Conservation (phyloP, 352 stramenopile species). For the Phytophthora agathidicida region DNA sequence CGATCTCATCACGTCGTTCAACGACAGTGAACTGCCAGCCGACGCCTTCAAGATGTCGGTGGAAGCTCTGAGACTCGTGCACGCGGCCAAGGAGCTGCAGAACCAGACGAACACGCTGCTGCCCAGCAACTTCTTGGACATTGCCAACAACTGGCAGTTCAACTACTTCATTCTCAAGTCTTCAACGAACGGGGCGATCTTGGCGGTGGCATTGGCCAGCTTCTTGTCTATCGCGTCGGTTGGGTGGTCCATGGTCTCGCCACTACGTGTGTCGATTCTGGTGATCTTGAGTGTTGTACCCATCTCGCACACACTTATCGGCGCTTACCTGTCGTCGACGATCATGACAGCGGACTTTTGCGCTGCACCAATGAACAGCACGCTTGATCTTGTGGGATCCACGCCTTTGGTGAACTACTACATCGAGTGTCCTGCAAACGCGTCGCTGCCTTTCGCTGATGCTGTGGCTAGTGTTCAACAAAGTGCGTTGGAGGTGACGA, state of each 20-base stretch:
- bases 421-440: conserved; percentile 62
- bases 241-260: conserved; percentile 80
- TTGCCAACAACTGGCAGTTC: conserved; percentile 67
- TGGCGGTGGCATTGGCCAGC: conserved; percentile 71
- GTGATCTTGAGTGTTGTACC: conserved; percentile 78
- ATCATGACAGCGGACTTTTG: conserved; percentile 87
- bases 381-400: conserved; percentile 56
- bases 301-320: conserved; percentile 81
- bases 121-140: conserved; percentile 58
- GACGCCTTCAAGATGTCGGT: conserved; percentile 72
- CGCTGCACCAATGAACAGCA: conserved; percentile 70
- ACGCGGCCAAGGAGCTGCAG: conserved; percentile 56
- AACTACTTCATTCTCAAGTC: conserved; percentile 87
- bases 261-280: conserved; percentile 76
- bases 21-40: conserved; percentile 65
- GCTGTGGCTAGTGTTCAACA: conserved; percentile 37
- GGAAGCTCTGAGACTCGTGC: conserved; percentile 59
- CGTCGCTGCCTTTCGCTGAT: conserved; percentile 52
- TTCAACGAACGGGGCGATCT: conserved; percentile 80
- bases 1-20: conserved; percentile 71
- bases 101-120: conserved; percentile 61
- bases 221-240: conserved; percentile 84
- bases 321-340: conserved; percentile 77
- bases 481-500: conserved; percentile 32
- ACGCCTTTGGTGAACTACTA: conserved; percentile 66